A percentile compares a stretch with the other conserved stretches of the same genome.
Conservation (phyloP, 345 rosid species). For the Populus simonii region DNA sequence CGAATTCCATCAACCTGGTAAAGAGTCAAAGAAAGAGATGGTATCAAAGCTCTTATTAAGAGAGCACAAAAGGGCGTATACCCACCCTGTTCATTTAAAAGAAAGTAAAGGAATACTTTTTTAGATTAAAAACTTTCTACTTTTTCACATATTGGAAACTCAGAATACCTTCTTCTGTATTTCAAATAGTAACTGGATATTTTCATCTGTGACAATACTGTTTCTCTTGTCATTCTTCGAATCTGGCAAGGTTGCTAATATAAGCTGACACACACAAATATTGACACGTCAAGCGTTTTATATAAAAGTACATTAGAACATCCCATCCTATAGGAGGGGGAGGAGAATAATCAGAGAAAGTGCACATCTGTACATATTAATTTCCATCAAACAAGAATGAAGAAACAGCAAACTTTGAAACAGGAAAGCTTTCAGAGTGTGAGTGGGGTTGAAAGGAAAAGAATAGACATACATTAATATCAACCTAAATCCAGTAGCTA, state of each 20-base stretch:
- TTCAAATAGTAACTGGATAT: slow-evolving; percentile 23
- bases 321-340: neutral
- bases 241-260: slow-evolving; percentile 21
- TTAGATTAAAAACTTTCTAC: neutral
- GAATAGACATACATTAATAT: neutral
- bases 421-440: neutral
- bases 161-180: slow-evolving; percentile 23
- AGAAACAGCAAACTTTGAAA: neutral
- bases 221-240: neutral
- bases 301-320: neutral
- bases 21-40: neutral
- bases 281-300: neutral
- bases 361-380: neutral
- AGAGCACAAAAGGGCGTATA: neutral
- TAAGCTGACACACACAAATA: slow-evolving; percentile 15
- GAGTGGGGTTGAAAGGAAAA: neutral
- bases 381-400: neutral
- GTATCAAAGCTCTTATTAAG: neutral
- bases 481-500: neutral
- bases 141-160: neutral
- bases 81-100: neutral
- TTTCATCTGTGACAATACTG: slow-evolving; percentile 23
- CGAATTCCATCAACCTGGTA: slow-evolving; percentile 23
- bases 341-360: neutral
- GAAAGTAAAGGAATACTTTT: neutral